Evolutionary conservation across 176 grass and related monocot genomes (phyloP).

Genomic region (bread wheat (Triticum aestivum)): IWGSC_CS_RefSeq_v2.1 NC_057794.1:549016645-549017144

Average conservation of each 20-base stretch:
- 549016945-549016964: background rate
- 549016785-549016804: background rate
- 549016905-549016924: too few species aligned
- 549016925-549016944: background rate
- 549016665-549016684: background rate
- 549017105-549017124: background rate
- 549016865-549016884: background rate
- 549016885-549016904: background rate
- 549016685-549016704: background rate
- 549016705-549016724: background rate
- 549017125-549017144: background rate
- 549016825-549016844: background rate
- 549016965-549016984: background rate
- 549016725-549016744: background rate
- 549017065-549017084: background rate
- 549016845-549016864: background rate
- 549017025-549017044: background rate
- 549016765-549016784: too few species aligned
- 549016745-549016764: background rate
- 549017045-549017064: background rate
- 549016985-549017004: slow-evolving; percentile 29
- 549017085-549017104: background rate
- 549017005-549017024: background rate
- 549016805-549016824: slow-evolving; percentile 4
- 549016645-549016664: background rate